These are phyloP conservation scores for Pseudocercospora crystallina DNA, from an alignment of 2,329 filamentous ascomycete genomes.

Conservation along the genomic window DNA sequence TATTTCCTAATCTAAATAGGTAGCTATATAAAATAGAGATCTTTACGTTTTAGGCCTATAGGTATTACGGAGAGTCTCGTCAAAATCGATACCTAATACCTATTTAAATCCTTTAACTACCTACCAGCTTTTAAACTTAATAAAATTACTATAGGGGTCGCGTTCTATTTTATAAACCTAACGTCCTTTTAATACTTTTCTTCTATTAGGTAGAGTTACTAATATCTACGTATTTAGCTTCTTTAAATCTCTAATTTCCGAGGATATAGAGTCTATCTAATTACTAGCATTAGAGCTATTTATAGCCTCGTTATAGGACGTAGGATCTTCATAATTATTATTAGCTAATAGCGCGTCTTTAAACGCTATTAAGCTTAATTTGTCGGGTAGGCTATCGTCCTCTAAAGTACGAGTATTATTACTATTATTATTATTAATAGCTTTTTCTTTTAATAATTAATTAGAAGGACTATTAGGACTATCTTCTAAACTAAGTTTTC, in stretches of 20 bases:
- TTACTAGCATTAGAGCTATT: not conserved
- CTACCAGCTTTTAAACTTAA: constrained; percentile 5
- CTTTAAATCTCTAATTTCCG: constrained; percentile 6
- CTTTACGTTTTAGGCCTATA: not conserved
- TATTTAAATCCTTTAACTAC: constrained; percentile 7
- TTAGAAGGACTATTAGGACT: too few species aligned
- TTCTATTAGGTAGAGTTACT: not conserved
- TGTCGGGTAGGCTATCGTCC: constrained; percentile 6
- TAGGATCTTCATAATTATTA: constrained; percentile 5
- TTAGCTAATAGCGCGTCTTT: not conserved
- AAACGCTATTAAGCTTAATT: constrained; percentile 2
- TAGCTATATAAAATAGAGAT: constrained; percentile 1
- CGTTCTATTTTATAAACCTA: constrained; percentile 6
- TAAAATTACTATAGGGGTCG: not conserved
- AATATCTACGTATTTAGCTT: too few species aligned
- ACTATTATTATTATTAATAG: too few species aligned
- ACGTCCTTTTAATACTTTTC: constrained; percentile 3
- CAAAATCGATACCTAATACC: constrained; percentile 1
- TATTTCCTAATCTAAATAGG: not conserved
- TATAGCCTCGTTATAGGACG: constrained; percentile 9
- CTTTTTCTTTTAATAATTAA: too few species aligned
- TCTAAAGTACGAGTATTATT: too few species aligned
- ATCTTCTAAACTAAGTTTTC: too few species aligned
- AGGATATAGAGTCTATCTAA: constrained; percentile 2
- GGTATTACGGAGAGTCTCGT: constrained; percentile 7